Conservation (phyloP, 1,284 basidiomycete species). For the Austroboletus novae-zelandiae region DNA sequence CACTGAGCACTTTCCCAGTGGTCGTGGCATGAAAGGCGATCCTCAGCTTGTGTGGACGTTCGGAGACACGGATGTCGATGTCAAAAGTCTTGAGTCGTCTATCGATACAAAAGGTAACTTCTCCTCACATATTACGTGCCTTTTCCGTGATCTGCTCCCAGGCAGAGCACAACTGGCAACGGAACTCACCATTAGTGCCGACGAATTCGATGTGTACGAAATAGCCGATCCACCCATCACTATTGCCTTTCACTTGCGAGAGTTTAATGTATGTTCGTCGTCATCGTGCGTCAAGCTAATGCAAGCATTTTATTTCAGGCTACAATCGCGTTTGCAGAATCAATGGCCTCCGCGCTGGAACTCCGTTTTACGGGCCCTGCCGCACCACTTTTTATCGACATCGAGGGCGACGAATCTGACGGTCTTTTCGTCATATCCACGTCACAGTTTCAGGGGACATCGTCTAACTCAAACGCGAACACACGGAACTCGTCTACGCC, state of each 20-base stretch:
- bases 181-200: slow-evolving; percentile 66
- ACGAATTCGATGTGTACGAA: slow-evolving; percentile 76
- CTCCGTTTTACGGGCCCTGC: slow-evolving; percentile 72
- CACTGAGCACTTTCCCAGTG: slow-evolving; percentile 74
- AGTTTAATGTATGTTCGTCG: slow-evolving; percentile 61
- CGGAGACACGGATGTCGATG: slow-evolving; percentile 57
- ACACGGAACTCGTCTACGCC: slow-evolving; percentile 21
- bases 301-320: slow-evolving; percentile 45
- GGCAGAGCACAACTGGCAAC: slow-evolving; percentile 66
- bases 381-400: slow-evolving; percentile 69
- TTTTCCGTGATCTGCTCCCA: slow-evolving; percentile 23
- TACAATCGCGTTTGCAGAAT: slow-evolving; percentile 72
- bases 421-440: slow-evolving; percentile 74
- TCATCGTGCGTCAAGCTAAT: slow-evolving; percentile 1
- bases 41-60: slow-evolving; percentile 79
- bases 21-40: slow-evolving; percentile 60
- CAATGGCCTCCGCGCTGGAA: slow-evolving; percentile 58
- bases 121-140: background rate
- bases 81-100: slow-evolving; percentile 66
- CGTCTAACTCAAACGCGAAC: slow-evolving; percentile 21
- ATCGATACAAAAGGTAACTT: slow-evolving; percentile 59
- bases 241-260: slow-evolving; percentile 74
- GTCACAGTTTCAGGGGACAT: slow-evolving; percentile 50
- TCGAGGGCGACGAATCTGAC: slow-evolving; percentile 61
- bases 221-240: slow-evolving; percentile 57